phyloP scores from a whole-genome alignment of 139 green algal genomes.

The Asterochloris erici region DNA sequence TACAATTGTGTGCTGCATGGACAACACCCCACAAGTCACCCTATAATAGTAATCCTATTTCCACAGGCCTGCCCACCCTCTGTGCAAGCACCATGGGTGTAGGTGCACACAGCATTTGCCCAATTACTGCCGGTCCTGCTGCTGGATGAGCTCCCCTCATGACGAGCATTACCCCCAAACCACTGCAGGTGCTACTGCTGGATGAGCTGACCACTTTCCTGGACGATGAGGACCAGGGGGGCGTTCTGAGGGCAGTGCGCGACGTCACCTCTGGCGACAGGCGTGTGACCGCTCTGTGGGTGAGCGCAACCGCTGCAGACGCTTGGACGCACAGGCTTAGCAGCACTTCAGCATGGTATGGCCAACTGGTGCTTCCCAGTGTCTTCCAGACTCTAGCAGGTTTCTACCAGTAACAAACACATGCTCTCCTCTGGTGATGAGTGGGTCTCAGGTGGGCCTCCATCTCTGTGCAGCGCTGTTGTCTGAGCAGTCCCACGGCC shows the following conservation, averaged over 20 bases:
- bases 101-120: neutral
- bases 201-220: constrained; percentile 99
- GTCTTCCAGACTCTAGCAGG: neutral
- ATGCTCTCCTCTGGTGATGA: too few relatives aligned
- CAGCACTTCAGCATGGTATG: neutral
- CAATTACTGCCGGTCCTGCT: neutral
- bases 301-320: neutral
- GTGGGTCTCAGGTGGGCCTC: neutral
- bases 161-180: too few relatives aligned
- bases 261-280: constrained; percentile 18
- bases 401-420: neutral
- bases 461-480: neutral
- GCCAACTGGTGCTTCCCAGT: neutral
- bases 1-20: too few relatives aligned
- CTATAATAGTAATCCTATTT: too few relatives aligned
- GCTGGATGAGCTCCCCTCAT: neutral
- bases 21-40: too few relatives aligned
- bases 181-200: constrained; percentile 80
- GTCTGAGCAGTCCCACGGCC: too few relatives aligned
- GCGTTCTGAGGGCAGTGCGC: constrained; percentile 72
- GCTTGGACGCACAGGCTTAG: neutral
- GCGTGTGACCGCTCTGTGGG: constrained; percentile 13
- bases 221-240: constrained; percentile 84
- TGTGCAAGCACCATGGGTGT: too few relatives aligned
- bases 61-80: too few relatives aligned